Base-by-base conservation (phyloP, 805 yeast genomes). In the Myxozyma neotropica region DNA sequence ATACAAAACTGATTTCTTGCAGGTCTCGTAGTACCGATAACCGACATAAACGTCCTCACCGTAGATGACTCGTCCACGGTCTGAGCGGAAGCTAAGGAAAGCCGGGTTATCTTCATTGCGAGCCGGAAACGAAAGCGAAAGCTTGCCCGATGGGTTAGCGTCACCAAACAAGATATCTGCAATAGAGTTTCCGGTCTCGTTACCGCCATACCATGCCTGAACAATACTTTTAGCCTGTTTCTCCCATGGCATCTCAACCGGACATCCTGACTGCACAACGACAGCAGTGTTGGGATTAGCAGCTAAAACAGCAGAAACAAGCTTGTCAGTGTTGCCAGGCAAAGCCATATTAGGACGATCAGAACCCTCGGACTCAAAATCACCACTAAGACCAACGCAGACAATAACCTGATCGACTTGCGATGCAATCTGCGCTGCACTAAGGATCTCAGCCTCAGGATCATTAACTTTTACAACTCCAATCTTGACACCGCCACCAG, bases 31-130 rank as follows among this genome's bases (percentile, higher is more conserved):
- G 73, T 73, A 82, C 59, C 83, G 75, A 74, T 85, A 84, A 21
- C 88, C 89, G 53, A 84, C 81, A 69, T 77, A 84, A 47, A 85
- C 80, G 68, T 83, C 87, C 70, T 85, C 89, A 59, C 88, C 87
- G 65, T 84, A 85, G 55, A 80, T 67, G 38, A 79, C 82, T 54
- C 79, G 72, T 45, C 87, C 87, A 67, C 77, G 76, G 67, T 79
- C 80, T 6, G 84, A 74, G 31, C 74, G 73, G 74, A 74, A 82
- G 72, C 78, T 81, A 67, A 82, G 71, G 71, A 70, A 83, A 0
- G 86, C 78, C 15, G 88, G 87, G 63, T 80, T 82, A 71, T 84
- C 86, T 64, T 80, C 77, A 48, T 75, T 64, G 60, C 71, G 75
- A 53, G 74, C 69, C 40, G 88, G 87, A 78, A 80, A 83, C 4